phyloP scores from a whole-genome alignment of 2,329 filamentous ascomycete genomes.

The Endoconidiophora polonica region DNA sequence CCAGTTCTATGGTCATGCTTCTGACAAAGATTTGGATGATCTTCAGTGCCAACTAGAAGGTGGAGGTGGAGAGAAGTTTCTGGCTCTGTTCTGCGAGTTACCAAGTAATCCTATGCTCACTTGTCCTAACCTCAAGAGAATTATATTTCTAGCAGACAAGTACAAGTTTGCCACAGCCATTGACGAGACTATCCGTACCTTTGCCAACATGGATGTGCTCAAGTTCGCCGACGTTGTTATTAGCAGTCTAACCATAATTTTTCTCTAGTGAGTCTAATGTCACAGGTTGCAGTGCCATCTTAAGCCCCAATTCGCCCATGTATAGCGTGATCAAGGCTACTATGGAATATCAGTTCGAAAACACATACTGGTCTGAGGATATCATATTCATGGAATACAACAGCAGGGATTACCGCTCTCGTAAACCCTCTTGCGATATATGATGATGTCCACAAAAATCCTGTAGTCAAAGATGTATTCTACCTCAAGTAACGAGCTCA shows the following conservation, averaged over 20 bases:
- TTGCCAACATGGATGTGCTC: constrained; percentile 87
- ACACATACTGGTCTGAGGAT: constrained; percentile 90
- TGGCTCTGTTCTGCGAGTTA: constrained; percentile 86
- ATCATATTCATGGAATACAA: constrained; percentile 91
- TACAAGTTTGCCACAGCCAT: constrained; percentile 84
- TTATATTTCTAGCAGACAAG: constrained; percentile 59
- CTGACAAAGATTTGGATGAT: constrained; percentile 63
- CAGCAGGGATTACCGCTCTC: constrained; percentile 72
- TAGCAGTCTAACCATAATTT: constrained; percentile 82
- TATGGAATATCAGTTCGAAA: constrained; percentile 55
- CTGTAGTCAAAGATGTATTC: constrained; percentile 57
- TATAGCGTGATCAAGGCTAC: constrained; percentile 52
- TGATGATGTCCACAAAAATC: constrained; percentile 44
- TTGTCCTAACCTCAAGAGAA: constrained; percentile 69
- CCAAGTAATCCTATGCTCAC: constrained; percentile 80
- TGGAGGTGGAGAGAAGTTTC: constrained; percentile 49
- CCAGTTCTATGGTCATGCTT: constrained; percentile 72
- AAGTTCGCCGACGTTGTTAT: constrained; percentile 82
- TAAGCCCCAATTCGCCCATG: constrained; percentile 50
- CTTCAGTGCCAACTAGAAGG: constrained; percentile 52
- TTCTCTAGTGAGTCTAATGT: constrained; percentile 97
- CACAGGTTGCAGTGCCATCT: constrained; percentile 68
- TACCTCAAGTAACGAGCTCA: constrained; percentile 71
- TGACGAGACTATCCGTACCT: constrained; percentile 93
- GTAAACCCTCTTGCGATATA: constrained; percentile 80